Evolutionary conservation across 208 protist genomes (phyloP).

Genomic region (Trypanosoma cruzi): DNA sequence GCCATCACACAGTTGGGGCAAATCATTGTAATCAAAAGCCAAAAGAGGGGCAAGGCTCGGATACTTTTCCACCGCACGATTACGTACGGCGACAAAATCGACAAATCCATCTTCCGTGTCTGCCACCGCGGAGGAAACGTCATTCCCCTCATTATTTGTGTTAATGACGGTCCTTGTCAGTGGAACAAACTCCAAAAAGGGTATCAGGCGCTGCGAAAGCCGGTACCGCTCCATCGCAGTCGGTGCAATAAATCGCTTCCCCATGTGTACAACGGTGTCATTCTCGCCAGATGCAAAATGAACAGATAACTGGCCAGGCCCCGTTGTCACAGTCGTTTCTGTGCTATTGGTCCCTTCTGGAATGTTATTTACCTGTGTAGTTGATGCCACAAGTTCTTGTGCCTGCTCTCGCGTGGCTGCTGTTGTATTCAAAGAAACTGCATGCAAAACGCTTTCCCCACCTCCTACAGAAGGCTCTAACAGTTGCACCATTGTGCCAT

Average conservation of each 20-base stretch:
- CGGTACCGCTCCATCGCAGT: conserved; percentile 28
- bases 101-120: conserved; percentile 20
- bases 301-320: not conserved
- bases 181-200: conserved; percentile 28
- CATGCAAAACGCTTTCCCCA: not conserved
- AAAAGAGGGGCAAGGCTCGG: conserved; percentile 15
- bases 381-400: not conserved
- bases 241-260: conserved; percentile 28
- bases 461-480: not conserved
- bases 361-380: not conserved
- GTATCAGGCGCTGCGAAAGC: conserved; percentile 18
- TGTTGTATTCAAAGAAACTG: not conserved
- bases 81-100: conserved; percentile 22
- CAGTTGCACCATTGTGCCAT: conserved; percentile 19
- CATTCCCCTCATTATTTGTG: not conserved
- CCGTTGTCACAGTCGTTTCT: not conserved
- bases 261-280: conserved; percentile 30
- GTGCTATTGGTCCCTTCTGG: not conserved
- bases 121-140: not conserved
- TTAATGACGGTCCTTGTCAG: not conserved
- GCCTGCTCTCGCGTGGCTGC: not conserved
- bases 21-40: conserved; percentile 13
- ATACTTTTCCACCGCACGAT: conserved; percentile 13
- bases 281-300: conserved; percentile 1
- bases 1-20: not conserved